Conservation (phyloP, 139 green algal species). For the Closterium sp. region DNA sequence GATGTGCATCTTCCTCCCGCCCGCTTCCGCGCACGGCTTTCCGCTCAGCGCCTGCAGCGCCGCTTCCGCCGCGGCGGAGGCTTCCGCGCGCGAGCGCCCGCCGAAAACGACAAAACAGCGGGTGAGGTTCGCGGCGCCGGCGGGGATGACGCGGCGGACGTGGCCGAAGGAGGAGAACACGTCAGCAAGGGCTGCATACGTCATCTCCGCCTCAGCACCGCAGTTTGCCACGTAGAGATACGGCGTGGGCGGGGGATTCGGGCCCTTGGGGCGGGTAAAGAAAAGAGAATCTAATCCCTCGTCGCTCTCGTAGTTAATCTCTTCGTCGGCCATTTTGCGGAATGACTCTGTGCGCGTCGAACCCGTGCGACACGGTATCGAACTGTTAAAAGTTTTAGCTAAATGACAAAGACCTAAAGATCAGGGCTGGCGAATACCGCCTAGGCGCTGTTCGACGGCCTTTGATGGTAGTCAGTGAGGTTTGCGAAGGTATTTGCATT, state of each 20-base stretch:
- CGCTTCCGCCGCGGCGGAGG: background rate
- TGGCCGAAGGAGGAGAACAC: constrained; percentile 2
- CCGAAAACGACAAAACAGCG: constrained; percentile 1
- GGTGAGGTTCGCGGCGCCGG: background rate
- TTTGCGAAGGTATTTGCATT: too few species aligned
- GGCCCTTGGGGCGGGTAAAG: background rate
- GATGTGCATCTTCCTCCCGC: background rate
- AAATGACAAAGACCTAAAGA: too few species aligned
- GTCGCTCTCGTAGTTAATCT: background rate
- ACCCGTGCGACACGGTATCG: background rate
- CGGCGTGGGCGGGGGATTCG: background rate
- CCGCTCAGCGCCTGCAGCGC: background rate
- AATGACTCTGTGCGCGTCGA: background rate
- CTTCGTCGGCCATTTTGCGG: background rate
- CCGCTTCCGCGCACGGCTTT: background rate
- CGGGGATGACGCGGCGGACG: background rate
- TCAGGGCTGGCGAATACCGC: too few species aligned
- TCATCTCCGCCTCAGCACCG: constrained; percentile 5
- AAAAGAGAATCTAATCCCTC: background rate
- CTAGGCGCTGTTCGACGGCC: too few species aligned
- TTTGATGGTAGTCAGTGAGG: too few species aligned
- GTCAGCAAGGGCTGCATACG: constrained; percentile 2
- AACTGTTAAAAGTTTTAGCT: too few species aligned
- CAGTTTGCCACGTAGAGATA: constrained; percentile 6
- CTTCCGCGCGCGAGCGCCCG: background rate